Conservation (phyloP, 805 yeast species). For the Dipodascus albidus region DNA sequence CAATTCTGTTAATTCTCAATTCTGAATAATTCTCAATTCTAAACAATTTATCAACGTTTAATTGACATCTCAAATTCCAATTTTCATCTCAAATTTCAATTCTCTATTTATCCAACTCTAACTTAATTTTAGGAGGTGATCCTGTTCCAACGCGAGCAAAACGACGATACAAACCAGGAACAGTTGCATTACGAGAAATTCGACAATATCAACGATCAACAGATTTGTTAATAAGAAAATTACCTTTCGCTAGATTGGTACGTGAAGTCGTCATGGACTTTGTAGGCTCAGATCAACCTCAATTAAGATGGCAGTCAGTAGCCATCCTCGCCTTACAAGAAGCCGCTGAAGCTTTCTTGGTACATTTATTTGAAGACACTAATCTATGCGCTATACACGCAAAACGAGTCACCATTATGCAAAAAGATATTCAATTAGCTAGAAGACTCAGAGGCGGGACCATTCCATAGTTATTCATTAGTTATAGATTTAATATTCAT, state of each 20-base stretch:
- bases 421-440: slow-evolving; percentile 96
- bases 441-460: slow-evolving; percentile 84
- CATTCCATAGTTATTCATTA: not conserved
- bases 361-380: slow-evolving; percentile 93
- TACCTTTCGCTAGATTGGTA: slow-evolving; percentile 64
- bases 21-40: not conserved
- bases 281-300: slow-evolving; percentile 34
- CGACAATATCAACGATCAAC: slow-evolving; percentile 97
- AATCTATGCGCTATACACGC: slow-evolving; percentile 98
- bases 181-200: slow-evolving; percentile 88
- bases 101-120: too few species aligned
- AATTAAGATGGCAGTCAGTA: slow-evolving; percentile 91
- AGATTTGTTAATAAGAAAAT: slow-evolving; percentile 86
- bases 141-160: slow-evolving; percentile 8
- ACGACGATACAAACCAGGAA: slow-evolving; percentile 84
- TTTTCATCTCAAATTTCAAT: not conserved
- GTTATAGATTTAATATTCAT: not conserved
- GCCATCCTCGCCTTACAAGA: slow-evolving; percentile 98
- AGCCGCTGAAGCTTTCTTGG: slow-evolving; percentile 96
- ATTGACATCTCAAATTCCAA: not conserved
- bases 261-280: slow-evolving; percentile 61
- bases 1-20: too few species aligned
- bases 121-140: not conserved
- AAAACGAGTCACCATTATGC: slow-evolving; percentile 96
- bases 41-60: not conserved